phyloP scores from a whole-genome alignment of 2,329 filamentous ascomycete species.

The Colletotrichum camelliae region DNA sequence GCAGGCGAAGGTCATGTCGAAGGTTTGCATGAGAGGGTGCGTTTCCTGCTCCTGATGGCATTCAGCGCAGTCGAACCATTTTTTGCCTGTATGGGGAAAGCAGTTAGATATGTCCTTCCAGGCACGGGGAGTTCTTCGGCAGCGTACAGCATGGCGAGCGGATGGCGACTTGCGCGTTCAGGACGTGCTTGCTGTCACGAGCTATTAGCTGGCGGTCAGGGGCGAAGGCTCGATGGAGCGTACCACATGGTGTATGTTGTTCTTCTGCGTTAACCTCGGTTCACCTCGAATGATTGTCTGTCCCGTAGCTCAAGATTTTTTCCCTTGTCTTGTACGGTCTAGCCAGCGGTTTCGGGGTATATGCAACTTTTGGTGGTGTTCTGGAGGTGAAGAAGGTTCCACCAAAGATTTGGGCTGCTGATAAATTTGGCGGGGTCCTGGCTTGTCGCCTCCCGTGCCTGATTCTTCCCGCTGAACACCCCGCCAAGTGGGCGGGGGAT shows the following conservation, averaged over 20 bases:
- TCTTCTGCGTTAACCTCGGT: background rate
- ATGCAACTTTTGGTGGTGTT: background rate
- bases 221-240: background rate
- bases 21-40: slow-evolving; percentile 76
- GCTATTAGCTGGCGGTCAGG: background rate
- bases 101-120: background rate
- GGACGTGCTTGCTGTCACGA: slow-evolving; percentile 82
- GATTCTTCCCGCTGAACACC: slow-evolving; percentile 5
- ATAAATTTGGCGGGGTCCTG: slow-evolving; percentile 23
- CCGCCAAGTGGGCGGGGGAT: background rate
- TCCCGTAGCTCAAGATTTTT: background rate
- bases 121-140: background rate
- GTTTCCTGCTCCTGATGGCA: slow-evolving; percentile 85
- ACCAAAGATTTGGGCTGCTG: slow-evolving; percentile 16
- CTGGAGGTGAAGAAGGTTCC: background rate
- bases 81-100: slow-evolving; percentile 64
- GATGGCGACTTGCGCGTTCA: slow-evolving; percentile 97
- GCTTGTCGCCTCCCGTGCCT: background rate
- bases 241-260: slow-evolving; percentile 40
- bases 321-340: background rate
- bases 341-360: background rate
- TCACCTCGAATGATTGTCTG: background rate
- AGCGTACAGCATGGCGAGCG: slow-evolving; percentile 90
- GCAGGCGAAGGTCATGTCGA: slow-evolving; percentile 95
- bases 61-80: slow-evolving; percentile 99